phyloP scores from a whole-genome alignment of 2,329 filamentous ascomycete species.

The Hypoxylon sp. region DNA sequence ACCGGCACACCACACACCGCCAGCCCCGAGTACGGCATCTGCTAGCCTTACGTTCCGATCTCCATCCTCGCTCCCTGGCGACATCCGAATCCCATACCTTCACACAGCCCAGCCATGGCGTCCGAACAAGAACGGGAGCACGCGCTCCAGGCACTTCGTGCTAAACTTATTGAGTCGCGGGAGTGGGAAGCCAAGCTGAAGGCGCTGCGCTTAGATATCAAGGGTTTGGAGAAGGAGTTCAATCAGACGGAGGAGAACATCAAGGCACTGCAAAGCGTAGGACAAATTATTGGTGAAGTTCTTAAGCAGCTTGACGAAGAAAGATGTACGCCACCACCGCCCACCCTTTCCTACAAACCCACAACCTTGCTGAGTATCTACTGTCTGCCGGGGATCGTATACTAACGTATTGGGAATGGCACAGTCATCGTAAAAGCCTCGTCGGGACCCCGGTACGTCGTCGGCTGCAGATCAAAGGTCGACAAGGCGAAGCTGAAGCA shows the following conservation, averaged over 20 bases:
- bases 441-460: conserved; percentile 95
- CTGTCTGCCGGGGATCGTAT: neutral
- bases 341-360: conserved; percentile 1
- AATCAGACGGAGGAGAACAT: conserved; percentile 99
- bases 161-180: conserved; percentile 89
- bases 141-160: conserved; percentile 82
- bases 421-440: conserved; percentile 98
- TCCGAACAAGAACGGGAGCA: conserved; percentile 71
- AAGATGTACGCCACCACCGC: conserved; percentile 76
- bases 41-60: neutral
- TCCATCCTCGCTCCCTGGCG: conserved; percentile 3
- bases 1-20: neutral
- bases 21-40: neutral
- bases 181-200: conserved; percentile 99
- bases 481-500: conserved; percentile 98
- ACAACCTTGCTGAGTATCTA: neutral
- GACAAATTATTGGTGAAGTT: conserved; percentile 99
- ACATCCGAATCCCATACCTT: conserved; percentile 19
- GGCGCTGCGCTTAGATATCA: conserved; percentile 92
- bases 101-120: conserved; percentile 54
- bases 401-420: conserved; percentile 6
- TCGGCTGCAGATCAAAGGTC: conserved; percentile 97
- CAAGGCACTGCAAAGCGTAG: conserved; percentile 98
- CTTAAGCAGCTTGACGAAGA: conserved; percentile 99
- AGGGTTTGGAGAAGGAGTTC: conserved; percentile 92